Evolutionary conservation across 164 flowering plant species (phyloP).

Genomic region (Macadamia integrifolia): DNA sequence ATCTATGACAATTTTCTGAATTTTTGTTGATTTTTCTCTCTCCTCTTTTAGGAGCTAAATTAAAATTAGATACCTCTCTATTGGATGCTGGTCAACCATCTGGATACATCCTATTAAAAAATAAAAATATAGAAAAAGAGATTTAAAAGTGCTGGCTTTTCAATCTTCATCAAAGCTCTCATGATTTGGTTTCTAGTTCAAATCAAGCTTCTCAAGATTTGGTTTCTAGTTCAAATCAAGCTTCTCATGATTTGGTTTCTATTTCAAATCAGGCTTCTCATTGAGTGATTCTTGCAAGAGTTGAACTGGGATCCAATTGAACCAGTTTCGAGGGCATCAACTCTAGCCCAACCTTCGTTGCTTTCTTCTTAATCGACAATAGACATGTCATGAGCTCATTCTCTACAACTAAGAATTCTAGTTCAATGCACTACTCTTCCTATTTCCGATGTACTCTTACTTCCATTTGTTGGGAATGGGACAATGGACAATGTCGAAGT

Average conservation of each 20-base stretch:
- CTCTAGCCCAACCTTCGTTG: constrained; percentile 76
- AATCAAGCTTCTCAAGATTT: not conserved
- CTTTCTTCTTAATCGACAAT: constrained; percentile 69
- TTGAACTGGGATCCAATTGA: constrained; percentile 7
- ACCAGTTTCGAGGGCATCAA: constrained; percentile 53
- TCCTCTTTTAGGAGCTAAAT: no score
- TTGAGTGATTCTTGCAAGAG: not conserved
- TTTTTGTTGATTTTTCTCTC: no score
- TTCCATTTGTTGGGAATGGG: no score
- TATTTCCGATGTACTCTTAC: no score
- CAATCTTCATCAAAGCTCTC: constrained; percentile 43
- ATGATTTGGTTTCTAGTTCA: constrained; percentile 45
- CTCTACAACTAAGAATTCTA: constrained; percentile 39
- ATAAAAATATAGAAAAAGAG: not conserved
- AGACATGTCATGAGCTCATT: constrained; percentile 45
- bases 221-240: no score
- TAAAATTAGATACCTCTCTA: no score
- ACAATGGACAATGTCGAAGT: no score
- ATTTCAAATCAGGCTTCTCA: constrained; percentile 15
- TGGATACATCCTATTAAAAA: no score
- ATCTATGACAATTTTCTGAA: no score
- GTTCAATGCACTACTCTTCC: constrained; percentile 8
- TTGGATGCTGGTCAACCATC: no score
- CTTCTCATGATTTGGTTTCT: no score
- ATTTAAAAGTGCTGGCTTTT: not conserved